Conservation (phyloP, 176 grass and related monocot genomes). For the Dendrocalamus sinicus region DNA sequence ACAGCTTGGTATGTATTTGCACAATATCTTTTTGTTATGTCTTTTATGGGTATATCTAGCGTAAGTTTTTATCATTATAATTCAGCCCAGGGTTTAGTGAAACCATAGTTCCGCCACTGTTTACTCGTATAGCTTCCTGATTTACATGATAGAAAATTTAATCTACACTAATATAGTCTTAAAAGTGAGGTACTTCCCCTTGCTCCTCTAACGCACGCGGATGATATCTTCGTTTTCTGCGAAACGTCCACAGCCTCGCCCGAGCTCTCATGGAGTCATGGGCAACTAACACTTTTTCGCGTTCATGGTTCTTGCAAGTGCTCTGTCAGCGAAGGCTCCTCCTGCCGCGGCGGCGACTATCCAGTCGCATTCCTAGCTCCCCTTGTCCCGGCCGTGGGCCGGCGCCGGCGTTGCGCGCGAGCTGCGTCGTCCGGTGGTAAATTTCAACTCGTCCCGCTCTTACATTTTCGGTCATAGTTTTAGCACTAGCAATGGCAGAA, state of each 20-base stretch:
- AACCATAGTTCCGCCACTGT: too few relatives aligned
- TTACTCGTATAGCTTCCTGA: too few relatives aligned
- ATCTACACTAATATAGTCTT: too few relatives aligned
- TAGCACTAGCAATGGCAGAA: too few relatives aligned
- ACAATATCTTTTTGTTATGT: too few relatives aligned
- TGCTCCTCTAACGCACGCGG: background rate
- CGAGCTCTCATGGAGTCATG: background rate
- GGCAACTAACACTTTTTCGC: background rate
- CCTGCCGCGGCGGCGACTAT: background rate
- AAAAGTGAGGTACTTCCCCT: slow-evolving; percentile 5
- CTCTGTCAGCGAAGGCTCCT: slow-evolving; percentile 24
- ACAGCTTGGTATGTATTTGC: too few relatives aligned
- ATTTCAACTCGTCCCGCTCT: background rate
- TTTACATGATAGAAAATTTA: too few relatives aligned
- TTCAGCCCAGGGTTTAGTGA: too few relatives aligned
- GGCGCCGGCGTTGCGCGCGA: slow-evolving; percentile 20
- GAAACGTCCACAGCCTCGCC: background rate
- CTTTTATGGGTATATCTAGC: too few relatives aligned
- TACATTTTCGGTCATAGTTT: background rate
- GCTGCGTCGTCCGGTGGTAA: slow-evolving; percentile 43
- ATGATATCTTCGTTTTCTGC: background rate
- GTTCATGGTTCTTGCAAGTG: slow-evolving; percentile 19
- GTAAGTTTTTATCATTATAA: too few relatives aligned
- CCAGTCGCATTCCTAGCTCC: slow-evolving; percentile 1
- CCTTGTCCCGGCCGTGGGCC: background rate